A percentile compares a stretch with the other conserved stretches of the same genome.
phyloP scores from a whole-genome alignment of 257 asterid species.

The Gynochthodes officinalis region DNA sequence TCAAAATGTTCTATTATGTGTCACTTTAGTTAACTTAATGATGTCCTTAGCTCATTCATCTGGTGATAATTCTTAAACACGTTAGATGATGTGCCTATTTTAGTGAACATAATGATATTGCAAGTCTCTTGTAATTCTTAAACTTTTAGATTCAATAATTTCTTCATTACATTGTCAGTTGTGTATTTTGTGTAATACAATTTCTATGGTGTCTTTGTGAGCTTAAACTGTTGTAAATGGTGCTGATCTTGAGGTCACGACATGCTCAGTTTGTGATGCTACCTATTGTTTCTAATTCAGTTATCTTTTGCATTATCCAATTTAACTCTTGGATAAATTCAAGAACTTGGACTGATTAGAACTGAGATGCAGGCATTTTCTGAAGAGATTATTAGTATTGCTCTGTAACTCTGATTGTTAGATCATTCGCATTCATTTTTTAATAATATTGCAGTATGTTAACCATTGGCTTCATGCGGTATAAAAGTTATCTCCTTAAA shows the following conservation, averaged over 20 bases:
- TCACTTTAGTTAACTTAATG: background rate
- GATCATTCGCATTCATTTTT: background rate
- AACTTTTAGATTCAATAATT: background rate
- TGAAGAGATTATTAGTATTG: background rate
- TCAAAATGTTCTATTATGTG: background rate
- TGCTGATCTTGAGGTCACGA: background rate
- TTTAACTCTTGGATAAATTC: background rate
- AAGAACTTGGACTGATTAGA: background rate
- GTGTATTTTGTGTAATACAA: background rate
- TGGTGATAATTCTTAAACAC: background rate
- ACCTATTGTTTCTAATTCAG: background rate
- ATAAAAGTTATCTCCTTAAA: background rate
- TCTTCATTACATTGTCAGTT: background rate
- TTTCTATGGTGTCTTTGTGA: background rate
- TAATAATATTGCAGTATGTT: background rate
- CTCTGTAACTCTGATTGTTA: background rate
- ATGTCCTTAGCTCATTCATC: background rate
- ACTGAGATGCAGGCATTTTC: background rate
- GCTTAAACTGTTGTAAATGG: background rate
- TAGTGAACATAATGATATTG: too few species aligned
- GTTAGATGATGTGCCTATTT: background rate
- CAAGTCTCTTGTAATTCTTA: too few species aligned
- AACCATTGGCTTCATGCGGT: background rate
- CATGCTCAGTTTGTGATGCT: background rate
- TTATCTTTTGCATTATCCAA: background rate